Evolutionary conservation across 129 eudicot species (phyloP).

Genomic region (sunflower (Helianthus annuus)): DNA sequence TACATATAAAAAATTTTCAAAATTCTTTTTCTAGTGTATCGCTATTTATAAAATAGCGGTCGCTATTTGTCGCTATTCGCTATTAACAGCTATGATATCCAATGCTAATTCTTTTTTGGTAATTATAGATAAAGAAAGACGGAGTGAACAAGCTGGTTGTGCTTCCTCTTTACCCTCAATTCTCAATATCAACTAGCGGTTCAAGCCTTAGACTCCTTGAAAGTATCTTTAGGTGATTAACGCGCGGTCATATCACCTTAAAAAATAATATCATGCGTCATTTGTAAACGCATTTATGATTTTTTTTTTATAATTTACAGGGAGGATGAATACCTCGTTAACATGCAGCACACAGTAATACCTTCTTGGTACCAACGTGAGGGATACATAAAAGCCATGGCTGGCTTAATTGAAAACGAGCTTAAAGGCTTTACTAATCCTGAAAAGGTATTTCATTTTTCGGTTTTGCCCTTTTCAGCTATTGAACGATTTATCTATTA

Average conservation of each 20-base stretch:
- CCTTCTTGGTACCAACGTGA: slow-evolving; percentile 99
- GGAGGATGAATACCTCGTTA: slow-evolving; percentile 95
- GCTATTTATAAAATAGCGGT: too few species aligned
- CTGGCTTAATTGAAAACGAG: slow-evolving; percentile 78
- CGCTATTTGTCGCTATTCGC: too few species aligned
- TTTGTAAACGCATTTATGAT: slow-evolving; percentile 12
- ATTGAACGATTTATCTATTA: not conserved
- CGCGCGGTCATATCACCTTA: slow-evolving; percentile 9
- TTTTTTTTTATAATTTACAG: slow-evolving; percentile 41
- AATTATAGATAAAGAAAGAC: slow-evolving; percentile 73
- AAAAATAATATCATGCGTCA: not conserved
- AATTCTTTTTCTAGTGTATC: too few species aligned
- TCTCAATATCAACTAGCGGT: slow-evolving; percentile 97
- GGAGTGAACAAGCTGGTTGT: slow-evolving; percentile 90
- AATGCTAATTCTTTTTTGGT: slow-evolving; percentile 8
- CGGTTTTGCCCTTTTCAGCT: slow-evolving; percentile 7
- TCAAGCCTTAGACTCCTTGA: slow-evolving; percentile 94
- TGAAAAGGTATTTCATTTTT: slow-evolving; percentile 49
- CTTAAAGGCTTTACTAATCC: slow-evolving; percentile 61
- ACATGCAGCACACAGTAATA: slow-evolving; percentile 98
- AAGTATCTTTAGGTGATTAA: slow-evolving; percentile 83
- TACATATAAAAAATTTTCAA: too few species aligned
- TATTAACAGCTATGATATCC: not conserved
- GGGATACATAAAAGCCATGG: slow-evolving; percentile 95
- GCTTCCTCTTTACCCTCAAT: slow-evolving; percentile 98